Percentiles rank a stretch among this genome's conserved stretches.
These are phyloP conservation scores for Claviceps quebecensis DNA, from an alignment of 2,329 filamentous ascomycete genomes.

Conservation along the genomic window DNA sequence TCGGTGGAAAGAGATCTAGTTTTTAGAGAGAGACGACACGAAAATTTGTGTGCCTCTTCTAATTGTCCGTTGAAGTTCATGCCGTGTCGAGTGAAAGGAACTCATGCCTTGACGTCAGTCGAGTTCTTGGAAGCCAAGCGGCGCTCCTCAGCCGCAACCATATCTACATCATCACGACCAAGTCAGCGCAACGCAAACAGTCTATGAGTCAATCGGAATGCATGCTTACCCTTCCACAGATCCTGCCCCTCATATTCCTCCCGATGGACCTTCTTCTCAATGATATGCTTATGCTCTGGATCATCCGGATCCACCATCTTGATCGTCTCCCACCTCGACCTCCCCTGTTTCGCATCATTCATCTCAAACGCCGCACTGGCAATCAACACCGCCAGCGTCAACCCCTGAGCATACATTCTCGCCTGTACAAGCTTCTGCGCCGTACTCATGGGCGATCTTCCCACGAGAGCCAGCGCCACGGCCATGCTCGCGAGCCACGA, in stretches of 20 bases:
- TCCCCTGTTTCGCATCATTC: slow-evolving; percentile 60
- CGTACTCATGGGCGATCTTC: slow-evolving; percentile 58
- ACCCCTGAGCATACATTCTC: slow-evolving; percentile 81
- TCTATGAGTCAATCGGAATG: too few relatives aligned
- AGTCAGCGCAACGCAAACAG: too few relatives aligned
- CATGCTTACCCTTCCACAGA: slow-evolving; percentile 63
- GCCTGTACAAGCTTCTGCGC: slow-evolving; percentile 88
- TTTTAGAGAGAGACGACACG: neutral
- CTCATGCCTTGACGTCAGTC: slow-evolving; percentile 11
- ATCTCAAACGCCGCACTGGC: slow-evolving; percentile 72
- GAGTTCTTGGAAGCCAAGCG: slow-evolving; percentile 30
- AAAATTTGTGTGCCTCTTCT: neutral
- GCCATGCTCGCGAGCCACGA: slow-evolving; percentile 75
- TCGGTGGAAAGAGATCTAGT: neutral
- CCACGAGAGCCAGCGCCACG: slow-evolving; percentile 59
- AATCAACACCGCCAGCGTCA: slow-evolving; percentile 74
- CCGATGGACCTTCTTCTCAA: slow-evolving; percentile 79
- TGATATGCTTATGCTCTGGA: slow-evolving; percentile 66
- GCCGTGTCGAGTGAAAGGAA: neutral
- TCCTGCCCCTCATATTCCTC: slow-evolving; percentile 82
- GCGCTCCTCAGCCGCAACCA: slow-evolving; percentile 69
- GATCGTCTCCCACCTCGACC: slow-evolving; percentile 72
- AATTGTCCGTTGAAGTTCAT: neutral
- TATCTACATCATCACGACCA: slow-evolving; percentile 38
- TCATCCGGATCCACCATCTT: slow-evolving; percentile 69